Base-by-base conservation (phyloP, 106 monocot species). In the Dendrobium nobile region DNA sequence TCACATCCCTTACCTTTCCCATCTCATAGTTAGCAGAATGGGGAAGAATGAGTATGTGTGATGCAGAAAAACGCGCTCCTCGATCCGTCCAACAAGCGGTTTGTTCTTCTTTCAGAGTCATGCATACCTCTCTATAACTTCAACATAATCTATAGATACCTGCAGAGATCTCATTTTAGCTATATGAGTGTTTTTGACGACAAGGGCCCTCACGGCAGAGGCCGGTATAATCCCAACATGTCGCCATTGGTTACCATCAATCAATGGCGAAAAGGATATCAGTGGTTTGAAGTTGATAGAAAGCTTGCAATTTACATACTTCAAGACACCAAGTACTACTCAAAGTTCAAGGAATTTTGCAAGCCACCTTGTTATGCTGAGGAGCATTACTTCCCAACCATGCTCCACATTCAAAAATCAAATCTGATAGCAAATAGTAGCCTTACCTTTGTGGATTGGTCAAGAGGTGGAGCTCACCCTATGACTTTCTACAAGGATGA, bases 361-460 rank as follows among this genome's bases (percentile, higher is more conserved):
- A 80, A 47, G 54, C 87, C 88, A 5, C 65, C 75, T 0, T 93
- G 93, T 77, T 93, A 90, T 41, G 88, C 87, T 10, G 93, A 93
- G 26, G 93, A 93, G 88, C 93, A 93, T 47, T 93, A 93, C 82
- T 88, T 93, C 45, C 87, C 90, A 4, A 93, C 90, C 2, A 88
- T 93, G 88, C 85, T 93, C 40, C 19, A 56, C 1, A 83, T 93
- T 4, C 87, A 93, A 64, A 26, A 84, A 37, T 80, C 89, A 7
- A 22, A 80, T 13, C 83, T 83, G 3, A 45, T 87, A 16, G 88
- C 91, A 10, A 92, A 89, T 48, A 78, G 85, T 31, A 88, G 73
- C 28, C n/a, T 88, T 15, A 83, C 88, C 22, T 85, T 47, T 61
- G 83, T 83, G 7, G 88, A 90, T 67, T 90, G 92, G 90, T 88